A percentile compares a stretch with the other conserved stretches of the same genome.
phyloP scores from a whole-genome alignment of 306 rosid genomes.

The Prunus davidiana region DNA sequence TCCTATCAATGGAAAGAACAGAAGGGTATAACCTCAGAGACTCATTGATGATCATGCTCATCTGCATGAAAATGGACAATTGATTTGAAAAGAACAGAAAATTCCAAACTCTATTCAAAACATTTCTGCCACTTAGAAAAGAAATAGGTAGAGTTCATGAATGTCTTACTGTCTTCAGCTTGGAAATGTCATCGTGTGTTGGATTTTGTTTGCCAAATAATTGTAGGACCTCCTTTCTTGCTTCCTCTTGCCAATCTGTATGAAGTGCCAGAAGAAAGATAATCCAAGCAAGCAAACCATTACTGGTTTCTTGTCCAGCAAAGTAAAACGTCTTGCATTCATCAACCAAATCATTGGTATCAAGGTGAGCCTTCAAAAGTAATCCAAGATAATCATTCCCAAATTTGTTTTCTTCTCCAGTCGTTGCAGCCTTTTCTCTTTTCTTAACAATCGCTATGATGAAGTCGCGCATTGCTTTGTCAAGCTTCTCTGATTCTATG shows the following conservation, averaged over 20 bases:
- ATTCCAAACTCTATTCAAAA: no score
- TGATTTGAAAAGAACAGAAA: neutral
- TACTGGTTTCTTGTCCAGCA: neutral
- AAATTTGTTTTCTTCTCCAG: neutral
- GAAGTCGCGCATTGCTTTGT: neutral
- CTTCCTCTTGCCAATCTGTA: neutral
- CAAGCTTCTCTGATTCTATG: neutral
- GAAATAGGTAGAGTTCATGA: neutral
- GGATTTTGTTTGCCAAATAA: neutral
- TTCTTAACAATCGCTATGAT: neutral
- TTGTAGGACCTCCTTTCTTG: conserved; percentile 1
- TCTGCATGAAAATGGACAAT: neutral
- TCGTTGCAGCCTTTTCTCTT: neutral
- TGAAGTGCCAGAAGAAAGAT: neutral
- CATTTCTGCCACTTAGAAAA: neutral
- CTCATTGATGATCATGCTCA: neutral
- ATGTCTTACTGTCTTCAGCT: neutral
- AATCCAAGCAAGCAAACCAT: neutral
- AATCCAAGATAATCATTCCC: neutral
- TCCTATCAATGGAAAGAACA: neutral
- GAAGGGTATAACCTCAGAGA: neutral
- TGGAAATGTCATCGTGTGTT: neutral
- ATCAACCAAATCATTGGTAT: neutral
- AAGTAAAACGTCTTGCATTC: neutral
- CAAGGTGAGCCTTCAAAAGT: neutral